Base-by-base conservation (phyloP, 768 basidiomycete species). In the Psilocybe sp. region DNA sequence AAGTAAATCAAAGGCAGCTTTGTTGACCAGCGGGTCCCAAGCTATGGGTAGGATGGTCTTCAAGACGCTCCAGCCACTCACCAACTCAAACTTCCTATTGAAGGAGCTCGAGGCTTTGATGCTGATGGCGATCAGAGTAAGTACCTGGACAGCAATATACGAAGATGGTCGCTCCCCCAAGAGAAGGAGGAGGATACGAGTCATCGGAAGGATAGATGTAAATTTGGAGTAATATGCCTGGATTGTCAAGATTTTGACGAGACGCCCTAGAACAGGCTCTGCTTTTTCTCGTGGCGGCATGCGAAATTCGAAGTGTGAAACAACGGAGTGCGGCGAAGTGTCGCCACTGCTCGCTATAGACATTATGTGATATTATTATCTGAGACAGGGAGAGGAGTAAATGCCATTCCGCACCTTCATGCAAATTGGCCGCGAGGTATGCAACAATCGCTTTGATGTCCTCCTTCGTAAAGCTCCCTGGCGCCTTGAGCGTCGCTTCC, bases 401-500 rank as follows among this genome's bases (percentile, higher is more conserved):
- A n/a, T n/a, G n/a, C n/a, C n/a, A 33, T 45, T 41, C 16, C 79
- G 48, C 47, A 89, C 89, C 75, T 62, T 79, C 78, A 52, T 87
- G 80, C 11, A 94, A 65, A 61, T 88, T 87, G 0, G 92, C 89
- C 1, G 91, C 89, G 7, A 96, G 70, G 63, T 90, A 96, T 0
- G 92, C 87, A 4, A 92, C 81, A 1, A 94, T 67, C 0, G 95
- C 93, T 60, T 93, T 96, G 59, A 96, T 87, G 42, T 87, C 85
- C 20, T 88, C 87, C 36, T 81, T 77, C 2, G 81, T 78, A 58
- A 90, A 92, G n/a, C 80, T 73, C 0, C 61, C 61, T 18, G 55
- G 59, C 8, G 84, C 75, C 59, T 81, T 76, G 45, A 85, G 76
- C 3, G 82, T 78, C 4, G 78, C 71, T 37, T 76, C 78, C 34